Base-by-base conservation (phyloP, 2,329 filamentous ascomycete genomes). In the Colletotrichum spinosum region DNA sequence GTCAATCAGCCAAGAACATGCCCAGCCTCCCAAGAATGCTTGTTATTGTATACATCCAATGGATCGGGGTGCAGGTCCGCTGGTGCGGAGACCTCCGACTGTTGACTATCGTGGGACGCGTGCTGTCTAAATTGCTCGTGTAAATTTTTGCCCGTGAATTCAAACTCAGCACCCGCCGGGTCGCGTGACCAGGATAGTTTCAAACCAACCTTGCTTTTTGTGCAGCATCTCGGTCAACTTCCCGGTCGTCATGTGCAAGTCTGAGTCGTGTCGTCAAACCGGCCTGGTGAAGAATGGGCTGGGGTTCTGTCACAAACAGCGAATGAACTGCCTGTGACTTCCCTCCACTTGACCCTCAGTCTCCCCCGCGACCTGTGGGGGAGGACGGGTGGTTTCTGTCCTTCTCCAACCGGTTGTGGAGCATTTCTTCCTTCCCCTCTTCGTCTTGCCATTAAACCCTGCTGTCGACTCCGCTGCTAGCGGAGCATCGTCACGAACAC, bases 21-120 rank as follows among this genome's bases (percentile, higher is more conserved):
- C 61, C 61, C 45, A 61, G 61, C 56, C 61, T 15, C 34, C 17
- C n/a, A 11, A 39, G 39, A 65, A 61, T 34, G 61, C 61, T 65
- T 65, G 41, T 65, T 5, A 25, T 25, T 25, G 25, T 25, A 25
- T 25, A 25, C 25, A 25, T 25, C 25, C 25, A 25, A 25, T 25
- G 25, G 25, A 25, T 25, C 25, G 25, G 25, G 4, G 25, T 25
- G 25, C 25, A 25, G 25, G 25, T 25, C 4, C 25, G 25, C 1
- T 5, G 25, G 25, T 25, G 25, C 25, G 25, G 25, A 44, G 42
- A 44, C 12, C 42, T 44, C 42, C 13, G 25, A 25, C 25, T 25
- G 25, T 25, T 25, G 25, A 25, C 25, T 25, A 25, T 25, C 25
- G 25, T 25, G 4, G 4, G 25, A 25, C 25, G 25, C 25, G 25